These are phyloP conservation scores for Fusarium sp. DNA, from an alignment of 2,329 filamentous ascomycete species.

Conservation along the genomic window DNA sequence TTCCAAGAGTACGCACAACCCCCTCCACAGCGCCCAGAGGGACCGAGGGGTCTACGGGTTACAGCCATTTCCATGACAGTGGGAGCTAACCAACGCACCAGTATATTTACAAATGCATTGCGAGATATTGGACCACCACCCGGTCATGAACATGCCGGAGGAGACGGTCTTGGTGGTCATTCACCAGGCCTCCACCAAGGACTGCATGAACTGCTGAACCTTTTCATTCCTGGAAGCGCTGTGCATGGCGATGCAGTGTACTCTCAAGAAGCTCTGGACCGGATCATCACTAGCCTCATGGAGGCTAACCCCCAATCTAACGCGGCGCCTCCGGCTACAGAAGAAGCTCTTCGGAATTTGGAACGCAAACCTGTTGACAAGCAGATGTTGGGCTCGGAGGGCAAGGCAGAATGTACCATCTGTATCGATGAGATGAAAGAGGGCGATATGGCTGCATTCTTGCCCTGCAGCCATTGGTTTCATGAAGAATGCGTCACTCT, in stretches of 20 bases:
- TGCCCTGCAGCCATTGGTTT: slow-evolving; percentile 96
- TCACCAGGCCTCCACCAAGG: slow-evolving; percentile 48
- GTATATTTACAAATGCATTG: slow-evolving; percentile 61
- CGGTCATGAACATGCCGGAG: slow-evolving; percentile 32
- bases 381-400: slow-evolving; percentile 73
- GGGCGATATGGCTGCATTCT: slow-evolving; percentile 76
- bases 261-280: slow-evolving; percentile 88
- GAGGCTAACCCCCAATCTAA: slow-evolving; percentile 81
- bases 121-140: slow-evolving; percentile 50
- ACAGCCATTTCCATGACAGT: slow-evolving; percentile 34
- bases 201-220: slow-evolving; percentile 64
- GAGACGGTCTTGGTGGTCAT: slow-evolving; percentile 33
- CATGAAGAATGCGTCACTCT: slow-evolving; percentile 83
- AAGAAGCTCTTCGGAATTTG: slow-evolving; percentile 77
- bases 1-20: slow-evolving; percentile 61
- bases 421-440: slow-evolving; percentile 88
- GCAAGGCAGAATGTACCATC: slow-evolving; percentile 88
- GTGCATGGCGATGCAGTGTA: slow-evolving; percentile 84
- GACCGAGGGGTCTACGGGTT: slow-evolving; percentile 32
- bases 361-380: slow-evolving; percentile 76
- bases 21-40: slow-evolving; percentile 20
- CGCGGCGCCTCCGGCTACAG: slow-evolving; percentile 83
- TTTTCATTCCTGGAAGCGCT: slow-evolving; percentile 65
- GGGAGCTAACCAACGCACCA: slow-evolving; percentile 52
- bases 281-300: slow-evolving; percentile 88